These are phyloP conservation scores for Picea abies DNA, from an alignment of 83 land plant genomes.

Conservation along the genomic window DNA sequence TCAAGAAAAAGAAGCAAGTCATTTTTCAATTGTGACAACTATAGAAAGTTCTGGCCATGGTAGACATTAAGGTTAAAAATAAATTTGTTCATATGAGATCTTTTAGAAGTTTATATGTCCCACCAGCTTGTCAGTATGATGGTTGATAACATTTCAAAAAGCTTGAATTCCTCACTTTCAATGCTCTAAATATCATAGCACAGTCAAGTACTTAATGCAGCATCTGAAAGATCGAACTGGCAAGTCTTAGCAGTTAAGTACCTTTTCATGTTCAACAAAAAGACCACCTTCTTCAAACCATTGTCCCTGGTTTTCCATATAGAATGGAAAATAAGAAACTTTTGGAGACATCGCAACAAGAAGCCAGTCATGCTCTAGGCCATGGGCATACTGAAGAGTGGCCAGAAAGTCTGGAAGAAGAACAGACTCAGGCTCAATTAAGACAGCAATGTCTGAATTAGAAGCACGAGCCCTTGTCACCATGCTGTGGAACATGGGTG, in stretches of 20 bases:
- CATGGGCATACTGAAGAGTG: constrained; percentile 43
- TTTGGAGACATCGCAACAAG: constrained; percentile 47
- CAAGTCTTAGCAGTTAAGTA: constrained; percentile 20
- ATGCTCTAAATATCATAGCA: neutral
- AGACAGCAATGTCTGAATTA: constrained; percentile 52
- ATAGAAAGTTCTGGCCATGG: neutral
- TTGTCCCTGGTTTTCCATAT: constrained; percentile 33
- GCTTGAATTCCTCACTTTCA: neutral
- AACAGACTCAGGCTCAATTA: constrained; percentile 65
- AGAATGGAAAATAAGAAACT: constrained; percentile 51
- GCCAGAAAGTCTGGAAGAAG: constrained; percentile 57
- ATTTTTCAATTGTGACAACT: neutral
- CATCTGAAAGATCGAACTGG: neutral
- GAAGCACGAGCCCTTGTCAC: constrained; percentile 66
- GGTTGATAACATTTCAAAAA: neutral
- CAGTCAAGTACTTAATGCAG: neutral
- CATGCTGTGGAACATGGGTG: constrained; percentile 83
- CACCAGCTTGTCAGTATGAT: neutral
- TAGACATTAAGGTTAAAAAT: neutral
- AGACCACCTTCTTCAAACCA: constrained; percentile 52
- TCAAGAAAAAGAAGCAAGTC: constrained; percentile 5
- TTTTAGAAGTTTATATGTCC: neutral
- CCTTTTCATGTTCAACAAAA: constrained; percentile 36
- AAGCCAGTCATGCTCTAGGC: constrained; percentile 64
- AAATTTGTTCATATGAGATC: neutral